A percentile compares a stretch with the other conserved stretches of the same genome.
Evolutionary conservation across 805 yeast species (phyloP).

Genomic region (Zygoascus ofunaensis): DNA sequence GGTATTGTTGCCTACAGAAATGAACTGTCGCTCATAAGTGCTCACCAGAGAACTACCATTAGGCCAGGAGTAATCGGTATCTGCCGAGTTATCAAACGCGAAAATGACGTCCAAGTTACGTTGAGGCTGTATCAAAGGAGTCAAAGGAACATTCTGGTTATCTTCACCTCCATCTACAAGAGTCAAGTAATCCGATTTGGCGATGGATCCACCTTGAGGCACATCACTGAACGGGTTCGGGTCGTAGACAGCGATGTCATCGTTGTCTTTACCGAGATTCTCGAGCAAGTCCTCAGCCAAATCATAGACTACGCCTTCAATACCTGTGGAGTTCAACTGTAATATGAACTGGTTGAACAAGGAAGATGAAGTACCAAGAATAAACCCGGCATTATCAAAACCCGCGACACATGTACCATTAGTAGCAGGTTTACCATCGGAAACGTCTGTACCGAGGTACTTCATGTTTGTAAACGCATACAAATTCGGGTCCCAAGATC

Average conservation of each 20-base stretch:
- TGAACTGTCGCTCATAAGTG: slow-evolving; percentile 53
- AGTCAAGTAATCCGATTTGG: slow-evolving; percentile 34
- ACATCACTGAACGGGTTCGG: slow-evolving; percentile 61
- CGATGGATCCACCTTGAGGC: slow-evolving; percentile 25
- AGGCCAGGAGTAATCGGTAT: slow-evolving; percentile 51
- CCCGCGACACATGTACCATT: slow-evolving; percentile 50
- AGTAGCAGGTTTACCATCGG: slow-evolving; percentile 46
- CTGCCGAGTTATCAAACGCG: slow-evolving; percentile 63
- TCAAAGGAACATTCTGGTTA: slow-evolving; percentile 51
- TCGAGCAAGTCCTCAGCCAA: slow-evolving; percentile 39
- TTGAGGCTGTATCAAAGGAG: slow-evolving; percentile 50
- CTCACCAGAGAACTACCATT: slow-evolving; percentile 50
- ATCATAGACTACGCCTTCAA: slow-evolving; percentile 39
- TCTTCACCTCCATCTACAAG: slow-evolving; percentile 72
- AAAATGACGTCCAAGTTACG: slow-evolving; percentile 55
- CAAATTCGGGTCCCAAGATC: slow-evolving; percentile 80
- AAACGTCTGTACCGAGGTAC: slow-evolving; percentile 60
- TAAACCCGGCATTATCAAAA: slow-evolving; percentile 72
- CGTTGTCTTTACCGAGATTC: slow-evolving; percentile 38
- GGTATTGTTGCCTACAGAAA: slow-evolving; percentile 43
- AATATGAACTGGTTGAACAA: slow-evolving; percentile 62
- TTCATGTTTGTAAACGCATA: slow-evolving; percentile 55
- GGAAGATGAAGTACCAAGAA: slow-evolving; percentile 76
- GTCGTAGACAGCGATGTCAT: slow-evolving; percentile 58
- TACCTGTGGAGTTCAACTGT: slow-evolving; percentile 45